Conservation (phyloP, 2,329 filamentous ascomycete genomes). For the Fusarium sp. region DNA sequence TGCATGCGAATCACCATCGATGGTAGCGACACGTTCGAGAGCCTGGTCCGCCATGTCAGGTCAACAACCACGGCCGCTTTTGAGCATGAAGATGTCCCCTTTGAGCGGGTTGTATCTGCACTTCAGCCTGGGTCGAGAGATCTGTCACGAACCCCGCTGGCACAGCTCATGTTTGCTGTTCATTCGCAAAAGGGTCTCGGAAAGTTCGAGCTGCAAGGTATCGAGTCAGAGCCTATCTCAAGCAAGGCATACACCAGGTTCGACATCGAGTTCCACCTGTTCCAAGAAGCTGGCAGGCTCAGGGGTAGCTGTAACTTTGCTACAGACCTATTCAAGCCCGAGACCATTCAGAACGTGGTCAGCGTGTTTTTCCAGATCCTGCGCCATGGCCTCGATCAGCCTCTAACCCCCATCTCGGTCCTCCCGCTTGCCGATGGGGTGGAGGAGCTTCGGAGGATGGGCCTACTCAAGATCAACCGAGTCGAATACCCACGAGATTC, state of each 20-base stretch:
- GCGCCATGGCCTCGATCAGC: constrained; percentile 17
- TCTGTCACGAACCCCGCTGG: constrained; percentile 5
- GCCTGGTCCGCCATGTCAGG: constrained; percentile 24
- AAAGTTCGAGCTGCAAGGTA: constrained; percentile 25
- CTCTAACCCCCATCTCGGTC: background rate
- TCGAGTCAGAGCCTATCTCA: constrained; percentile 15
- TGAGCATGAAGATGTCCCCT: constrained; percentile 12
- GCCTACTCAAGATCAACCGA: background rate
- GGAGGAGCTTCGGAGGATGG: background rate
- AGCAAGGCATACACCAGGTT: constrained; percentile 24
- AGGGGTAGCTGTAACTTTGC: constrained; percentile 31
- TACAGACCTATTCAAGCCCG: constrained; percentile 32
- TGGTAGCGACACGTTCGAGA: constrained; percentile 22
- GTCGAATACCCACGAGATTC: constrained; percentile 15
- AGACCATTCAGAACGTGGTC: constrained; percentile 34
- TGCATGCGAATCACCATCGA: constrained; percentile 37
- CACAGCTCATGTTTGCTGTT: constrained; percentile 15
- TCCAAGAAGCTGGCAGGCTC: constrained; percentile 23
- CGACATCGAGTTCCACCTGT: constrained; percentile 42
- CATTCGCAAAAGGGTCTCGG: constrained; percentile 37
- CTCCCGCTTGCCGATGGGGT: constrained; percentile 9
- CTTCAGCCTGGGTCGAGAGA: constrained; percentile 3
- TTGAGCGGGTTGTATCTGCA: constrained; percentile 13
- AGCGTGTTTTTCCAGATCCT: constrained; percentile 32
- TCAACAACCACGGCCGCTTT: background rate